Evolutionary conservation across 441 rosid species (phyloP).

Genomic region (Populus hybrid): DNA sequence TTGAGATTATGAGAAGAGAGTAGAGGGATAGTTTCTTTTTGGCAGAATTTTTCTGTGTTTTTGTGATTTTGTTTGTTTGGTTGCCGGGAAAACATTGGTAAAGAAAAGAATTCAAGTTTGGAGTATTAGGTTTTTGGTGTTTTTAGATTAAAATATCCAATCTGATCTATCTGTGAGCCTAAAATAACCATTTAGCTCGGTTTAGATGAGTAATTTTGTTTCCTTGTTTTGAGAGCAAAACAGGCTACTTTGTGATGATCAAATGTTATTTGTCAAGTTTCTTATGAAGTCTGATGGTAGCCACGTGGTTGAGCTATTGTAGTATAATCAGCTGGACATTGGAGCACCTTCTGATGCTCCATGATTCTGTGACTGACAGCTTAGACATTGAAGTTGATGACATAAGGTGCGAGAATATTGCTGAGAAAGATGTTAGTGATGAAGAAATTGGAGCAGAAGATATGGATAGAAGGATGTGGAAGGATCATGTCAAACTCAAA

Average conservation of each 20-base stretch:
- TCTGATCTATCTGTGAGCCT: too few species aligned
- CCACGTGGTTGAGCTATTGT: too few species aligned
- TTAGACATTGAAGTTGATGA: conserved; percentile 75
- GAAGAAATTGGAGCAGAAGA: conserved; percentile 95
- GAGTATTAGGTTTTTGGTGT: too few species aligned
- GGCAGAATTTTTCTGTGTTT: too few species aligned
- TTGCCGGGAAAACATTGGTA: neutral
- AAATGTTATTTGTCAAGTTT: neutral
- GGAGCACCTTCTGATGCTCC: conserved; percentile 19
- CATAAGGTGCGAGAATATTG: conserved; percentile 66
- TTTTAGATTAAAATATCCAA: too few species aligned
- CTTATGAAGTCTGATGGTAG: neutral
- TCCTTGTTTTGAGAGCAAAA: too few species aligned
- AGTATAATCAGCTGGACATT: too few species aligned
- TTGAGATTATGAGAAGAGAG: neutral
- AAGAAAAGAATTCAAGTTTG: too few species aligned
- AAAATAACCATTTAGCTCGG: too few species aligned
- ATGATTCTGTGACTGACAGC: conserved; percentile 32
- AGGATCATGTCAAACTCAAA: neutral
- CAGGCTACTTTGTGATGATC: too few species aligned
- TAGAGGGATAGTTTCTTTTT: too few species aligned
- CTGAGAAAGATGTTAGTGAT: conserved; percentile 97
- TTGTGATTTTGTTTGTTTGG: neutral
- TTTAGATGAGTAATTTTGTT: too few species aligned
- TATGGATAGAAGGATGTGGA: conserved; percentile 45